Base-by-base conservation (phyloP, 1,284 basidiomycete species). In the Xerocomus amazonicus region DNA sequence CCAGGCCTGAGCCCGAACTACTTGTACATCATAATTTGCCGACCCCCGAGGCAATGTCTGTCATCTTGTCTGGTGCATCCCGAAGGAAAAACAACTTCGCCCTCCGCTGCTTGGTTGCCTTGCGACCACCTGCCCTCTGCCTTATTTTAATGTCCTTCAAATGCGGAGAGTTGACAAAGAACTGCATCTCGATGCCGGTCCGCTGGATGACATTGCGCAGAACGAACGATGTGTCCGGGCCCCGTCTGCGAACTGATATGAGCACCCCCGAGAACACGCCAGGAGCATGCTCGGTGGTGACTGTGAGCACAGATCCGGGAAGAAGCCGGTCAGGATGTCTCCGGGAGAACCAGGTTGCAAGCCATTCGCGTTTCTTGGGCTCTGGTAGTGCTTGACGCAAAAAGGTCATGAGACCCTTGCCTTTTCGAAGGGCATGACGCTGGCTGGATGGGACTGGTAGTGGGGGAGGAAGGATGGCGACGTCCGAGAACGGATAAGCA, bases 171-270 rank as follows among this genome's bases (percentile, higher is more conserved):
- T 81, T 84, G 54, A 87, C 81, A 65, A 86, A 92, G 72, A 91
- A 90, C 62, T 86, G 87, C 84, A 92, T 87, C 74, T 97, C 93
- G 33, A 95, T 86, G 14, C 92, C 93, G 9, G 87, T 90, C 57
- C 90, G 79, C 60, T 92, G 88, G 51, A 97, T 79, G 58, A 96
- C 80, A 70, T 96, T 97, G 54, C 94, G 79, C 44, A 97, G 70
- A 43, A 84, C 75, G 65, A 97, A 90, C 32, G 81, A 84, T 23
- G 91, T 92, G 70, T 91, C 89, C 27, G 82, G 76, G 0, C 93
- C 93, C 39, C 88, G 80, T 52, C 91, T 78, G 45, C 88, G 80
- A 53, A 93, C 79, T 39, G 82, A 79, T 62, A 95, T 79, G 46
- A 97, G 75, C 41, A 97, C 87, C 43, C 94, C 93, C 3, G 90